These are phyloP conservation scores for Yarrowia sp. DNA, from an alignment of 805 yeast genomes.

Conservation along the genomic window DNA sequence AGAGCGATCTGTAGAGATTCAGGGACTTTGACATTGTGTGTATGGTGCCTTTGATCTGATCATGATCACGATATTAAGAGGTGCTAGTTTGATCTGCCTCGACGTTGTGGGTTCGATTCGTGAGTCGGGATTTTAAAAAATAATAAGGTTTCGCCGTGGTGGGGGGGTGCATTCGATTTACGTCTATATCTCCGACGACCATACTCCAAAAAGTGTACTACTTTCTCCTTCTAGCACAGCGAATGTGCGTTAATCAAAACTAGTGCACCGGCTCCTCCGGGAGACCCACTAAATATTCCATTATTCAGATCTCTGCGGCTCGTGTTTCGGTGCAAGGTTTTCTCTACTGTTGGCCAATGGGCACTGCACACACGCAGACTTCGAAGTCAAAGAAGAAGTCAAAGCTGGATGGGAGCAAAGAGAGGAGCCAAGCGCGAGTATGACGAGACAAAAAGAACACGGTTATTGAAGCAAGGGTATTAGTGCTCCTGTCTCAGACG, in stretches of 20 bases:
- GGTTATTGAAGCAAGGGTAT: not conserved
- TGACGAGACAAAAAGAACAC: constrained; percentile 1
- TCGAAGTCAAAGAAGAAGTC: constrained; percentile 11
- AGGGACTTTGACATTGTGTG: not conserved
- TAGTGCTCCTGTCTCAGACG: too few species aligned
- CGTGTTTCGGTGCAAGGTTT: constrained; percentile 18
- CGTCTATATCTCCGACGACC: not conserved
- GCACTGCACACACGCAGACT: constrained; percentile 17
- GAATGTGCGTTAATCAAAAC: too few species aligned
- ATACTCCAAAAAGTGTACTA: not conserved
- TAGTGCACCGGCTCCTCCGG: not conserved
- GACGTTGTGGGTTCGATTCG: not conserved
- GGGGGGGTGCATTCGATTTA: not conserved
- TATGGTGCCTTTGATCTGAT: not conserved
- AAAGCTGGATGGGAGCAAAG: constrained; percentile 24
- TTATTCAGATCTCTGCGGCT: not conserved
- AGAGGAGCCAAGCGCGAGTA: constrained; percentile 8
- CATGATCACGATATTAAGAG: not conserved
- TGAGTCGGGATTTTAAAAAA: too few species aligned
- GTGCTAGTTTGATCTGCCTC: not conserved
- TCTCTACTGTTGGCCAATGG: constrained; percentile 4
- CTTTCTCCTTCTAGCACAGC: too few species aligned
- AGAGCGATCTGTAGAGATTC: constrained; percentile 31
- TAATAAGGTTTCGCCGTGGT: not conserved
- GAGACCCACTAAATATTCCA: not conserved